Conservation (phyloP, 345 rosid genomes). For the Arabidopsis suecica region DNA sequence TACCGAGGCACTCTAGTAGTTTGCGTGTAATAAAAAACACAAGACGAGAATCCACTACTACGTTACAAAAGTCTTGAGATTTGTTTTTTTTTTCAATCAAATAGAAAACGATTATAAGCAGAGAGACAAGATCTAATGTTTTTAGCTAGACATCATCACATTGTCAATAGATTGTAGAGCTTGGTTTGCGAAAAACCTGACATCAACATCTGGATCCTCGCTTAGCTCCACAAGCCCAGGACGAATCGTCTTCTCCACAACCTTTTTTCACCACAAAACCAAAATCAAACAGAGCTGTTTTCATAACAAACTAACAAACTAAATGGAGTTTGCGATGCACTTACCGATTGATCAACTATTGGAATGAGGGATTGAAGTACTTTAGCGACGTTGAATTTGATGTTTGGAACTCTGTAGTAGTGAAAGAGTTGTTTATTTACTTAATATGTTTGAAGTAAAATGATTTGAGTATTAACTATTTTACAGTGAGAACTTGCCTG, state of each 20-base stretch:
- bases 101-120: slow-evolving; percentile 1
- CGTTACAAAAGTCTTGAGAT: slow-evolving; percentile 28
- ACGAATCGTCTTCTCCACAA: slow-evolving; percentile 82
- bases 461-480: background rate
- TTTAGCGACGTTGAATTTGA: slow-evolving; percentile 95
- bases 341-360: slow-evolving; percentile 78
- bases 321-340: slow-evolving; percentile 35
- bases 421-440: slow-evolving; percentile 21
- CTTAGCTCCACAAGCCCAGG: slow-evolving; percentile 86
- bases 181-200: slow-evolving; percentile 83
- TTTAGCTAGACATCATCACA: slow-evolving; percentile 78
- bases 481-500: slow-evolving; percentile 53
- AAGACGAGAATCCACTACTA: slow-evolving; percentile 23
- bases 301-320: background rate
- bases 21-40: slow-evolving; percentile 32
- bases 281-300: background rate
- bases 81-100: slow-evolving; percentile 21
- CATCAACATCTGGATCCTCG: slow-evolving; percentile 97
- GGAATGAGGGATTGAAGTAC: slow-evolving; percentile 91
- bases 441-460: background rate
- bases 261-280: slow-evolving; percentile 45
- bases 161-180: slow-evolving; percentile 84
- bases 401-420: slow-evolving; percentile 83
- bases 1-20: slow-evolving; percentile 7
- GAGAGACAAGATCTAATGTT: slow-evolving; percentile 1